Conservation (phyloP, 2,329 filamentous ascomycete genomes). For the Colletotrichum costaricense region DNA sequence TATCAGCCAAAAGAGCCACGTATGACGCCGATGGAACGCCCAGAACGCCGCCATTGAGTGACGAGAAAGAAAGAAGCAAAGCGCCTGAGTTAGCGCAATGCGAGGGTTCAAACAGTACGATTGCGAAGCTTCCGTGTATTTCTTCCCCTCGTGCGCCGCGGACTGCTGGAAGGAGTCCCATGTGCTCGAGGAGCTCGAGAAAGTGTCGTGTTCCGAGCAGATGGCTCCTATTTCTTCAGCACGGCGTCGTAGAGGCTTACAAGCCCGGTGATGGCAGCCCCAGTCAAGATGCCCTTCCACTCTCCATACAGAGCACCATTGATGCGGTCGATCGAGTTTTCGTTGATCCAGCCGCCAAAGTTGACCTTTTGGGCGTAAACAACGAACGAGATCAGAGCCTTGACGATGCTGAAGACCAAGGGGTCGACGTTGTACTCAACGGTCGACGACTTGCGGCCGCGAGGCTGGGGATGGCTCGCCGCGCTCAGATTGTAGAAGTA, state of each 20-base stretch:
- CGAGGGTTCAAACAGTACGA: not conserved
- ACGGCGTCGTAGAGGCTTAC: slow-evolving; percentile 83
- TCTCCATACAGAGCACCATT: slow-evolving; percentile 77
- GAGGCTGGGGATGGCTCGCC: slow-evolving; percentile 54
- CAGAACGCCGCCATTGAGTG: slow-evolving; percentile 35
- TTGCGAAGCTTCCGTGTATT: not conserved
- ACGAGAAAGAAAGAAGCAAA: slow-evolving; percentile 5
- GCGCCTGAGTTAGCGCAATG: not conserved
- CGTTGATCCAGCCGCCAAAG: slow-evolving; percentile 71
- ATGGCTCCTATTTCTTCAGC: slow-evolving; percentile 68
- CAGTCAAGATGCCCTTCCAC: slow-evolving; percentile 76
- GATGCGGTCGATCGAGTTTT: slow-evolving; percentile 70
- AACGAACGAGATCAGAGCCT: slow-evolving; percentile 84
- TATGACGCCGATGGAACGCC: slow-evolving; percentile 34
- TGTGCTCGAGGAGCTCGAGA: not conserved
- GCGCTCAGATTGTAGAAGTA: slow-evolving; percentile 92
- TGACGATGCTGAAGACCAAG: slow-evolving; percentile 88
- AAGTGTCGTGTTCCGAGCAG: not conserved
- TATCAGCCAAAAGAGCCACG: slow-evolving; percentile 35
- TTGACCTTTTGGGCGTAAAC: slow-evolving; percentile 78
- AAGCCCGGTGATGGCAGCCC: slow-evolving; percentile 74
- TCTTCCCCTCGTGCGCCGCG: not conserved
- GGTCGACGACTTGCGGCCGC: slow-evolving; percentile 50
- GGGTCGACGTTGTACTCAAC: slow-evolving; percentile 79
- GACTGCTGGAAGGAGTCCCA: not conserved